Base-by-base conservation (phyloP, 805 yeast species). In the Suhomyces sp. region DNA sequence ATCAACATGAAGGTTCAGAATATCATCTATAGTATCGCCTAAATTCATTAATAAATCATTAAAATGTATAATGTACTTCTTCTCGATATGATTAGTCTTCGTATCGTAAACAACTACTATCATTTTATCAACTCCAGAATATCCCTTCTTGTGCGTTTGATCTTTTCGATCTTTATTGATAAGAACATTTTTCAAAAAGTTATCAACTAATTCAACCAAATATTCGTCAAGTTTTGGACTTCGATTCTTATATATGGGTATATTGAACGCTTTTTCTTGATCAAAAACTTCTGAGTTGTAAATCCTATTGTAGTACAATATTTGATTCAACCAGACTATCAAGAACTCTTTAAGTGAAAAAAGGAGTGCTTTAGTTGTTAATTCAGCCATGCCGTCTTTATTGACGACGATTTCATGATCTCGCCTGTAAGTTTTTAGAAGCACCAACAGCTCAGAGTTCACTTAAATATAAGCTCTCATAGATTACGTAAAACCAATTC, bases 251-350 rank as follows among this genome's bases (percentile, higher is more conserved):
- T 60, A 55, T 4, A 68, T 63, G 1, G 72, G 57, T n/a, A 63
- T 39, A 29, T 70, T 70, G 44, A 73, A 73, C 19, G 70, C 61
- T 16, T 67, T 63, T 3, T 60, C 58, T 9, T 52, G 50, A 15
- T 58, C 62, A 49, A 74, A 84, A 0, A 81, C 64, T 32, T 63
- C 70, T 1, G 38, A 47, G 0, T 81, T 81, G 46, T 83, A 83
- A 0, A 83, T 56, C 1, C 57, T 51, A 30, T 79, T 68, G 32
- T 71, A 58, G 51, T 73, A 80, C 31, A 81, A 54, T 1, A 81
- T 63, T 26, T 76, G 76, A 40, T 81, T 81, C 7, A 76, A 49
- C 60, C 74, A 68, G 1, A 72, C 74, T 3, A 63, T 57, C 9
- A 81, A 40, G 33, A 78, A 71, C 47, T 77, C 83, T 19, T 71